Percentiles rank a stretch among this genome's conserved stretches.
These are phyloP conservation scores for Pelagophyceae sp. DNA, from an alignment of 352 stramenopile genomes.

Conservation along the genomic window DNA sequence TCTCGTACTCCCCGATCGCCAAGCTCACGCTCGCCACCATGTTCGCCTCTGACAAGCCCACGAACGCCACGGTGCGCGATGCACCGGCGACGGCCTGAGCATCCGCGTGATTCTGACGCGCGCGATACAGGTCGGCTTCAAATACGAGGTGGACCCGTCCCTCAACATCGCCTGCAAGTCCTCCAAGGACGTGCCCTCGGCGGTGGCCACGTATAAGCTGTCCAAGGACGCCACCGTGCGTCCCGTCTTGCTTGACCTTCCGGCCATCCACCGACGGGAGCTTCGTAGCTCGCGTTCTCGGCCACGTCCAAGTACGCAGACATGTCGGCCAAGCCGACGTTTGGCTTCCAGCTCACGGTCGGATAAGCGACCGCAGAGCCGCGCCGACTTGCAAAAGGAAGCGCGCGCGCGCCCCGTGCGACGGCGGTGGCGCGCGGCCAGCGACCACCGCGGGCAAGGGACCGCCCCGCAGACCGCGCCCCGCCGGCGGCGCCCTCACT, in stretches of 20 bases:
- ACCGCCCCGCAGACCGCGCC: too few species aligned
- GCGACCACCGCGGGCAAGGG: too few species aligned
- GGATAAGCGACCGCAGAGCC: too few species aligned
- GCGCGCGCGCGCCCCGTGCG: too few species aligned
- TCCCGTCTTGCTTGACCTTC: too few species aligned
- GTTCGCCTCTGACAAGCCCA: background rate
- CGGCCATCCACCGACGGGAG: too few species aligned
- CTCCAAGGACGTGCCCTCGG: background rate
- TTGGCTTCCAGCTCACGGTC: slow-evolving; percentile 12
- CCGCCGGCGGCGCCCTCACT: too few species aligned
- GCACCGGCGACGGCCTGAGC: too few species aligned
- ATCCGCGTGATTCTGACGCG: too few species aligned
- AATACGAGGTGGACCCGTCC: background rate
- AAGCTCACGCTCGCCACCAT: slow-evolving; percentile 12
- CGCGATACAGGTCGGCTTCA: background rate
- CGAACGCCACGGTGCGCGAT: too few species aligned
- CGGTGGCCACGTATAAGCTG: background rate
- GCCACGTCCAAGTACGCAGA: slow-evolving; percentile 12
- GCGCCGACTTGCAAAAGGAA: too few species aligned
- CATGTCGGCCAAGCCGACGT: background rate
- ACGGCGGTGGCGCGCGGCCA: too few species aligned
- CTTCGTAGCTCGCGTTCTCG: background rate
- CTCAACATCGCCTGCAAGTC: background rate
- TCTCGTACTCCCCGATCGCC: background rate
- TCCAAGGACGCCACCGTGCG: background rate